These are phyloP conservation scores for Globisporangium apiculatum DNA, from an alignment of 352 stramenopile genomes.

Conservation along the genomic window DNA sequence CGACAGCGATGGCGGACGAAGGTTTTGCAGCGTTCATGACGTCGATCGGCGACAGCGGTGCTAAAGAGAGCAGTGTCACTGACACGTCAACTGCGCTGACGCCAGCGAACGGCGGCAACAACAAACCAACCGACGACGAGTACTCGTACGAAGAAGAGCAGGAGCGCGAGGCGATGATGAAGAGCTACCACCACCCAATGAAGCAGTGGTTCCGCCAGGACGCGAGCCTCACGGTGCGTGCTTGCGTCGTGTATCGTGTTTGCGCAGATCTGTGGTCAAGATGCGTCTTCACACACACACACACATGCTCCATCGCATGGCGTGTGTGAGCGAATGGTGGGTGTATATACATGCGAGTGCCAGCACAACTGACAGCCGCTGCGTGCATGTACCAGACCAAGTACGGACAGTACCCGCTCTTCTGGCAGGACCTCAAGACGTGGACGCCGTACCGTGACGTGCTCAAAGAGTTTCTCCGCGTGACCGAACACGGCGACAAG, in stretches of 20 bases:
- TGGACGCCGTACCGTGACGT: slow-evolving; percentile 92
- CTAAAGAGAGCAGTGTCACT: neutral
- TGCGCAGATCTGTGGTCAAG: neutral
- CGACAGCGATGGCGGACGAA: slow-evolving; percentile 38
- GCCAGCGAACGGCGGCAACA: neutral
- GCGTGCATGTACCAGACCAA: slow-evolving; percentile 25
- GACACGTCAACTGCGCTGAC: neutral
- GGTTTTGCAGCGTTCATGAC: slow-evolving; percentile 75
- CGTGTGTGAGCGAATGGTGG: no score
- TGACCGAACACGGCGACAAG: slow-evolving; percentile 41
- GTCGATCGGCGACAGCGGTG: slow-evolving; percentile 26
- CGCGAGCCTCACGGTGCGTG: slow-evolving; percentile 31
- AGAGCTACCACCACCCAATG: slow-evolving; percentile 81
- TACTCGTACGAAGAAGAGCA: slow-evolving; percentile 83
- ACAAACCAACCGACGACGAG: slow-evolving; percentile 29
- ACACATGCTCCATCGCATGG: no score
- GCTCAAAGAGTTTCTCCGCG: slow-evolving; percentile 86
- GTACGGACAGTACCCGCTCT: slow-evolving; percentile 89
- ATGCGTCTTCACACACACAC: no score
- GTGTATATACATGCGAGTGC: no score
- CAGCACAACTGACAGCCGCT: no score
- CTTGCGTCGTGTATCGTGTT: neutral
- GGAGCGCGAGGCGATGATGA: slow-evolving; percentile 86
- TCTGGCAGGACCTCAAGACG: slow-evolving; percentile 94
- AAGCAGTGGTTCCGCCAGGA: slow-evolving; percentile 84